phyloP scores from a whole-genome alignment of 768 basidiomycete genomes.

The Russula brevipes region DNA sequence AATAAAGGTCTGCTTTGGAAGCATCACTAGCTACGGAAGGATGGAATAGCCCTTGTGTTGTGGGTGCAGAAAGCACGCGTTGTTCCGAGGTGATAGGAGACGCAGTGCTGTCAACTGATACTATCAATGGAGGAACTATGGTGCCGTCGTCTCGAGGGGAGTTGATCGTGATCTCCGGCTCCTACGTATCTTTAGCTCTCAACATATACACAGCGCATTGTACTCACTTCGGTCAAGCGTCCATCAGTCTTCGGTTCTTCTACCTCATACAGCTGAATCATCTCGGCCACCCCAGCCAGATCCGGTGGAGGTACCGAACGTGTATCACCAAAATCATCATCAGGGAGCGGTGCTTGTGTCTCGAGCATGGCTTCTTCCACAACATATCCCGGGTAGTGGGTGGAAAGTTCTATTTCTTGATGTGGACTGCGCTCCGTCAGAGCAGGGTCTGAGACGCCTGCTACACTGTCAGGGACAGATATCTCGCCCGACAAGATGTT shows the following conservation, averaged over 20 bases:
- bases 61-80: background rate
- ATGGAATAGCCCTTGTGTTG: background rate
- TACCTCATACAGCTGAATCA: slow-evolving; percentile 12
- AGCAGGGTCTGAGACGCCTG: background rate
- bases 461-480: background rate
- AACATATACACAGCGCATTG: background rate
- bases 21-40: background rate
- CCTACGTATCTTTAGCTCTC: slow-evolving; percentile 3
- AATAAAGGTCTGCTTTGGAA: background rate
- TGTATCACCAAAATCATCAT: slow-evolving; percentile 9
- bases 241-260: slow-evolving; percentile 15
- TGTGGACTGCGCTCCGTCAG: background rate
- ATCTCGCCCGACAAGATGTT: slow-evolving; percentile 8
- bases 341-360: background rate
- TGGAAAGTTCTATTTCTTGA: background rate
- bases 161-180: background rate
- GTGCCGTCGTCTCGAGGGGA: background rate
- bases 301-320: slow-evolving; percentile 13
- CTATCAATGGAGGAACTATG: background rate
- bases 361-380: slow-evolving; percentile 12
- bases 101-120: background rate
- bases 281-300: background rate
- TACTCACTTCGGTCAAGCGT: slow-evolving; percentile 11
- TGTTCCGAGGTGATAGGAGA: background rate
- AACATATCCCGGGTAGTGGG: slow-evolving; percentile 8